phyloP scores from a whole-genome alignment of 78 protist genomes.

The Speleostelium caveatum region DNA sequence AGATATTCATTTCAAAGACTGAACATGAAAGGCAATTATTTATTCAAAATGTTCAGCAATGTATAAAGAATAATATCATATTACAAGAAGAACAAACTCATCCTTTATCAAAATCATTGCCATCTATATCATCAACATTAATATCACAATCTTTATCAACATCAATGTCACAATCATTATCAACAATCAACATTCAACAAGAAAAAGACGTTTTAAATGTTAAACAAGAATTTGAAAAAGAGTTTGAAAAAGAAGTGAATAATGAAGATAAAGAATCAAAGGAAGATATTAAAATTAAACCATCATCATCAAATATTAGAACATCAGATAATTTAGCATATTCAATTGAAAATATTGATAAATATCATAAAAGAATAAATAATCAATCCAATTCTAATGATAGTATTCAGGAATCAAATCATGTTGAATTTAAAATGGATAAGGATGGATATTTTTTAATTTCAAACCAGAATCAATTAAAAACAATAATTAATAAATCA shows the following conservation, averaged over 20 bases:
- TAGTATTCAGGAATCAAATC: no score
- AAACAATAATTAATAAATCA: conserved; percentile 18
- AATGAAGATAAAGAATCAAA: background rate
- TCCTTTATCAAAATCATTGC: background rate
- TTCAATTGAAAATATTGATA: background rate
- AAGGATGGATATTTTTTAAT: conserved; percentile 25
- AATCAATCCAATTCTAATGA: background rate
- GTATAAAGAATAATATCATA: no score
- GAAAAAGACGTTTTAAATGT: background rate
- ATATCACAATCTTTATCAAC: background rate
- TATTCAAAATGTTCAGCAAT: background rate
- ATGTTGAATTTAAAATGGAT: conserved; percentile 11
- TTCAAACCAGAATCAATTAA: background rate
- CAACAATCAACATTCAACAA: background rate
- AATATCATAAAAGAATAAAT: background rate
- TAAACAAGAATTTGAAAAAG: background rate
- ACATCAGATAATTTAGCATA: background rate
- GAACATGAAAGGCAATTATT: conserved; percentile 1
- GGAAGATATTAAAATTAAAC: no score
- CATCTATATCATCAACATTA: background rate
- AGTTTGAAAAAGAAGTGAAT: background rate
- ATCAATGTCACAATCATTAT: background rate
- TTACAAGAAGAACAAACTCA: no score
- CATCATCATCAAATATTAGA: background rate
- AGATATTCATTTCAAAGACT: background rate